These are phyloP conservation scores for Syzygium malaccense DNA, from an alignment of 441 rosid species.

Conservation along the genomic window DNA sequence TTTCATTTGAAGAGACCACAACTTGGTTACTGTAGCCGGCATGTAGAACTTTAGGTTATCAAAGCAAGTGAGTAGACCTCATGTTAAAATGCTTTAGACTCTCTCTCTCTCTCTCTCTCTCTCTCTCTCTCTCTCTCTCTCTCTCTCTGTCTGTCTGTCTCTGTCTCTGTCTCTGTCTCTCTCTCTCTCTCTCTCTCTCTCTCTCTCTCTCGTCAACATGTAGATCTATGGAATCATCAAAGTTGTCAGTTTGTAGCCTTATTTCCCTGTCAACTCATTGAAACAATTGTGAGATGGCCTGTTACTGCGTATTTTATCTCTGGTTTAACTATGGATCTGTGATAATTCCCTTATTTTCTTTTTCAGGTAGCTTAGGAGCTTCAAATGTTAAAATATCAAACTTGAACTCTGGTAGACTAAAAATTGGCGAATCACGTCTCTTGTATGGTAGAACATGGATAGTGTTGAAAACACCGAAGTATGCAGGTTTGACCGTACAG, in stretches of 20 bases:
- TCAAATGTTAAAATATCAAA: slow-evolving; percentile 33
- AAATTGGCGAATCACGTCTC: not conserved
- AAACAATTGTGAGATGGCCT: not conserved
- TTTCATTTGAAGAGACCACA: not conserved
- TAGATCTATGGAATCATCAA: not conserved
- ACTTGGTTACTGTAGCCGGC: not conserved
- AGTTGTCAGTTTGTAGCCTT: not conserved
- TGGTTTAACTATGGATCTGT: not conserved
- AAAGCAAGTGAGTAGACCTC: not conserved
- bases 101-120: not conserved
- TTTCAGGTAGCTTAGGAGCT: slow-evolving; percentile 64
- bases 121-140: not conserved
- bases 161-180: not conserved
- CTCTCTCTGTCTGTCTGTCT: not conserved
- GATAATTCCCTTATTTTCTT: not conserved
- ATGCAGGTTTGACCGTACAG: slow-evolving; percentile 29
- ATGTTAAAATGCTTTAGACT: not conserved
- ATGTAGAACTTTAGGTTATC: not conserved
- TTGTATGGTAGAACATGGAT: slow-evolving; percentile 23
- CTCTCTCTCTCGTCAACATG: not conserved
- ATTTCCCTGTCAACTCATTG: not conserved
- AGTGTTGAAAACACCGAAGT: slow-evolving; percentile 23
- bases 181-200: not conserved
- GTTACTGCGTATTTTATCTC: not conserved
- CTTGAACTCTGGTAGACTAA: slow-evolving; percentile 20